Evolutionary conservation across 345 rosid genomes (phyloP), one percentile per base, ranked within the genome.

Genomic region (Mercurialis annua): DNA sequence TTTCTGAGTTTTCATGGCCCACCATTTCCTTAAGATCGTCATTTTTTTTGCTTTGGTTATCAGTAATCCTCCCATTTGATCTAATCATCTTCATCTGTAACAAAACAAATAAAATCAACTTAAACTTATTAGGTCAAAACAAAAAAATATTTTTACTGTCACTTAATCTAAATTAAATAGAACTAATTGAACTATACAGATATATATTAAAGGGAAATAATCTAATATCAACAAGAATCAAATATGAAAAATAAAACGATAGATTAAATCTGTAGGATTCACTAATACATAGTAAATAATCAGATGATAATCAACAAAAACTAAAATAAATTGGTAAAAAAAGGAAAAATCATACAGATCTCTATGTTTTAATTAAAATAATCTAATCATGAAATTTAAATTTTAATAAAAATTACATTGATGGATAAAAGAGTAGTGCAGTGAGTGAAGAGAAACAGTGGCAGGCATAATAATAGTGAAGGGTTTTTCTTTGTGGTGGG

Each of bases 81-180:
- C 27, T 40, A 18, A 50, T 26, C 73, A 61, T 61, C 40, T 60
- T 58, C 57, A n/a, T 33, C 73, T 47, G 56, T 44, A 66, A 53
- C 42, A 48, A 30, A 61, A 30, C 17, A 30, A 49, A 5, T 5
- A 60, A 20, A n/a, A n/a, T n/a, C n/a, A n/a, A n/a, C n/a, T n/a
- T n/a, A n/a, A n/a, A n/a, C n/a, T n/a, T n/a, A n/a, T n/a, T n/a
- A n/a, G n/a, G n/a, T n/a, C n/a, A n/a, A n/a, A n/a, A n/a, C n/a
- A n/a, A n/a, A n/a, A n/a, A n/a, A n/a, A n/a, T n/a, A n/a, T n/a
- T n/a, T n/a, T n/a, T n/a, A n/a, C n/a, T n/a, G 15, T 11, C 4
- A 15, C 8, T 20, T 15, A 2, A 14, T 40, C 10, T 6, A 26
- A 20, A 42, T 23, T 2, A 55, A 20, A 9, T 10, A 38, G 14